Evolutionary conservation across 805 yeast genomes (phyloP).

Genomic region (Kodamaea neixiangensis): DNA sequence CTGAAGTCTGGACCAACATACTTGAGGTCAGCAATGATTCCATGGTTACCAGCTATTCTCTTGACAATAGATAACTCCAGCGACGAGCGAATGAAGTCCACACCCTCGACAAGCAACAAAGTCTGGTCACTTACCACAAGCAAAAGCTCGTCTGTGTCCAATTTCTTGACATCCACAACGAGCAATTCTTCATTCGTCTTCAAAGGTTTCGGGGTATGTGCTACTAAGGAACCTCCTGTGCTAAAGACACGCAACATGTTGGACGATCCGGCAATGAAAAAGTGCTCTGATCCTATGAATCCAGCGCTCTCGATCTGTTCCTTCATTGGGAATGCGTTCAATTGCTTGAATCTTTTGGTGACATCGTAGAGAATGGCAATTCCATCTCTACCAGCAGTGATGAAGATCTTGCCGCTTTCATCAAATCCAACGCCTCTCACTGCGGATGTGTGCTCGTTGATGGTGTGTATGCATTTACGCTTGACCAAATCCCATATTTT

Average conservation of each 20-base stretch:
- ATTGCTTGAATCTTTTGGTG: conserved; percentile 52
- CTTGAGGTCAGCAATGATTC: conserved; percentile 88
- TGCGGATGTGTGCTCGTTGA: conserved; percentile 78
- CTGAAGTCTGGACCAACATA: conserved; percentile 65
- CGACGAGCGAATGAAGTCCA: conserved; percentile 18
- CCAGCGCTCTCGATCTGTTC: conserved; percentile 77
- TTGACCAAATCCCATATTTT: conserved; percentile 69
- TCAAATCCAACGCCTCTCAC: conserved; percentile 81
- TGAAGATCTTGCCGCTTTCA: conserved; percentile 51
- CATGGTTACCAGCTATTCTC: conserved; percentile 89
- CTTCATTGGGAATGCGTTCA: conserved; percentile 68
- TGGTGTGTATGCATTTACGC: conserved; percentile 64
- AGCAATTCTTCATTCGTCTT: conserved; percentile 72
- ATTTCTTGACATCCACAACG: conserved; percentile 57
- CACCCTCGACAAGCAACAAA: conserved; percentile 44
- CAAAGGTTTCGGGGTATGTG: conserved; percentile 48
- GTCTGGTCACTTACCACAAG: conserved; percentile 85
- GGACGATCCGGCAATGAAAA: conserved; percentile 79
- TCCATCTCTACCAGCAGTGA: conserved; percentile 91
- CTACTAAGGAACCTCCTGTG: conserved; percentile 47
- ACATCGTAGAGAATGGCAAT: conserved; percentile 59
- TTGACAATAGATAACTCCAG: conserved; percentile 45
- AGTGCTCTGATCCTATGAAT: conserved; percentile 45
- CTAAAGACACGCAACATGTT: conserved; percentile 72
- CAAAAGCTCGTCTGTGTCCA: conserved; percentile 40